Evolutionary conservation across 2,329 filamentous ascomycete species (phyloP), one percentile per base, ranked within the genome.

Genomic region (Ascochyta clinopodiicola): DNA sequence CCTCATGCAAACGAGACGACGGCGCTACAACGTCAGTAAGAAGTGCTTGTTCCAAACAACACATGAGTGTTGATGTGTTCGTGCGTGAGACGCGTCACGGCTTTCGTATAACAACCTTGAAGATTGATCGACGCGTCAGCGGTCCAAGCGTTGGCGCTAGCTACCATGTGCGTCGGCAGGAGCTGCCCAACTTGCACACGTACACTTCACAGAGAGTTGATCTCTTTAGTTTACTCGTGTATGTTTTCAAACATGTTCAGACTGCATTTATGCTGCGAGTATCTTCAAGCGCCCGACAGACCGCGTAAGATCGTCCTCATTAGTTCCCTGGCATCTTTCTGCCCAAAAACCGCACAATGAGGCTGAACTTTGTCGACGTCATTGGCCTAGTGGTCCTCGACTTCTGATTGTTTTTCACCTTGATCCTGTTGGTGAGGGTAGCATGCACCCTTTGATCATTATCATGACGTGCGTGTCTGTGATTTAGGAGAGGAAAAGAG

Each of bases 181-280:
- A 56, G 36, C 51, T 55, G 51, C 51, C 36, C 31, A 37, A 32
- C 10, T 8, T 44, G 25, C 24, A 6, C 45, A 46, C 36, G 15
- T 43, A 32, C 40, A 50, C 24, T 13, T 44, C 8, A 17, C 32
- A 17, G n/a, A 35, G 6, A 10, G 29, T 31, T 15, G 15, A 31
- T 31, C 2, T 31, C 12, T 13, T 13, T 17, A 17, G 17, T 31
- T 31, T 13, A 31, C 10, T 31, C 15, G 12, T 31, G 5, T 17
- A 35, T 15, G 1, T 35, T 17, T 17, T 35, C 17, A 6, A 17
- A 6, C 15, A 2, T 19, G 4, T 3, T 10, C 0, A 31, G 6
- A 5, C 4, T 31, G 12, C 2, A 13, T 10, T 31, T 10, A 3
- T 5, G 13, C 29, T 31, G 13, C 12, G 29, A 5, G 3, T 13